Evolutionary conservation across 1,284 basidiomycete genomes (phyloP), one percentile per base, ranked within the genome.

Genomic region (Leccinum subfulvum): DNA sequence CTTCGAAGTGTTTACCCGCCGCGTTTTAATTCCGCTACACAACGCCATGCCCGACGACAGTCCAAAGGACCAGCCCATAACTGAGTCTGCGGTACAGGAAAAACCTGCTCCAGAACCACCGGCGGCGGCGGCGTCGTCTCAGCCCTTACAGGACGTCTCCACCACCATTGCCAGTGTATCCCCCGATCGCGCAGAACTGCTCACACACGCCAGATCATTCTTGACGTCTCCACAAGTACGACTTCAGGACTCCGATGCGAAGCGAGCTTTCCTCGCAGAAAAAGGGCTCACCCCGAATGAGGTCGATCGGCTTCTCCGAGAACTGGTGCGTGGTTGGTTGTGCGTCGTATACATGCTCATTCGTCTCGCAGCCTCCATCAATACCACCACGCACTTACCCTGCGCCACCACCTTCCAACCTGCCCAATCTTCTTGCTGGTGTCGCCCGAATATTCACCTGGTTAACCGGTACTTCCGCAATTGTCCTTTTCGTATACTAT

Each of bases 311-410:
- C 76, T 95, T 35, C 72, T 91, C 54, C 79, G 77, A 53, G 84
- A 88, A 64, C 67, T 80, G 68, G 90, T 91, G 66, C 21, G 58
- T 61, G 35, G 16, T 39, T n/a, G 11, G 23, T 56, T 21, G 30
- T 57, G 16, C 33, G n/a, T 35, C 56, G 6, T 16, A 16, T 37
- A 41, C 54, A 54, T 41, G 10, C 67, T 65, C 61, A 65, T 39
- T 33, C 39, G 47, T 51, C 33, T 51, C 52, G 26, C 64, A 88
- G 86, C 82, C 83, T 53, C 76, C 76, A 9, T 80, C 81, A 65
- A 68, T 81, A n/a, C 89, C 87, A 18, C 89, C 90, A 2, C 81
- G 88, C 66, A 86, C 87, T 55, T 92, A 92, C 70, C 90, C 90
- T 3, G 83, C 83, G 65, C 82, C 81, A 6, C 84, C 86, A 5